Evolutionary conservation across 805 yeast genomes (phyloP).

Genomic region (Martiniozyma abietophila): DNA sequence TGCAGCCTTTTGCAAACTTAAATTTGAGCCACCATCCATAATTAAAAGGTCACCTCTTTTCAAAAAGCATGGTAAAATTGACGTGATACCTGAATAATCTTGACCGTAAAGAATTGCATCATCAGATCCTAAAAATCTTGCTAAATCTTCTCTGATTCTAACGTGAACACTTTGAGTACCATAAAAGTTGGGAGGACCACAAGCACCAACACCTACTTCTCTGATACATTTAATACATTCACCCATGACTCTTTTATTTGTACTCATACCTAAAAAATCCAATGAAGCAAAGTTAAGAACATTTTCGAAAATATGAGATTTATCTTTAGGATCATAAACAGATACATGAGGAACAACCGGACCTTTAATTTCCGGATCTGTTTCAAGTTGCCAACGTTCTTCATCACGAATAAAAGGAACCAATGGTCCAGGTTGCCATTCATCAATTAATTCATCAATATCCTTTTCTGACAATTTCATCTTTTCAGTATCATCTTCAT

Average conservation of each 20-base stretch:
- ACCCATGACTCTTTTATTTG: constrained; percentile 34
- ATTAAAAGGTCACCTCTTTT: constrained; percentile 92
- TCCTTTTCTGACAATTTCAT: constrained; percentile 55
- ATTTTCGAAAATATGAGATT: constrained; percentile 17
- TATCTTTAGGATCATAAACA: constrained; percentile 22
- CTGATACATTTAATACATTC: constrained; percentile 51
- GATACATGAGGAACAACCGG: constrained; percentile 31
- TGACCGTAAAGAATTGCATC: constrained; percentile 84
- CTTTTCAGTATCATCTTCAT: constrained; percentile 62
- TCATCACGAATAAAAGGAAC: constrained; percentile 42
- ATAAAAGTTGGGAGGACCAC: constrained; percentile 97
- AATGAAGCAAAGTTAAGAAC: constrained; percentile 61
- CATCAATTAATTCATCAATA: constrained; percentile 73
- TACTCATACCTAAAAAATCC: constrained; percentile 62
- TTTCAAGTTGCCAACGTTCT: constrained; percentile 53
- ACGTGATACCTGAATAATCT: constrained; percentile 77
- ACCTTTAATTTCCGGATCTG: constrained; percentile 57
- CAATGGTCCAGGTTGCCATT: constrained; percentile 88
- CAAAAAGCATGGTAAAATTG: constrained; percentile 86
- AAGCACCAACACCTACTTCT: constrained; percentile 89
- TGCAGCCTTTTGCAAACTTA: constrained; percentile 82
- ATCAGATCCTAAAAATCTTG: constrained; percentile 69
- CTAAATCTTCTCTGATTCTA: constrained; percentile 63
- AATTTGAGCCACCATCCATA: constrained; percentile 69
- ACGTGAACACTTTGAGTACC: constrained; percentile 92